Percentiles rank a stretch among this genome's conserved stretches.
These are phyloP conservation scores for Kodamaea laetipori DNA, from an alignment of 805 yeast genomes.

Conservation along the genomic window DNA sequence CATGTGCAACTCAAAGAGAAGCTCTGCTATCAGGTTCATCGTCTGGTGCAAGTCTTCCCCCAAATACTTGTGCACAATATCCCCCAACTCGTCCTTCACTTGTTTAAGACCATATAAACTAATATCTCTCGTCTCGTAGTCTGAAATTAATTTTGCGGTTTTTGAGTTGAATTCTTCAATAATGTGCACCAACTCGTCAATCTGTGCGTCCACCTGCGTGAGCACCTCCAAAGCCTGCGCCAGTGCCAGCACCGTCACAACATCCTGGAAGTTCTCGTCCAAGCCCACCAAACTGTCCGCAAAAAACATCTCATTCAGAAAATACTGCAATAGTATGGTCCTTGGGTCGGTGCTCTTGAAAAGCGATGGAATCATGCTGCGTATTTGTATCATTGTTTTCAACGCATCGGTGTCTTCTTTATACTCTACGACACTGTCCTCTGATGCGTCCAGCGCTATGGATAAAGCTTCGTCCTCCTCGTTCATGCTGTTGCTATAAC, in stretches of 20 bases:
- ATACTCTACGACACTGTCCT: slow-evolving; percentile 6
- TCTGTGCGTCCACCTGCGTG: slow-evolving; percentile 9
- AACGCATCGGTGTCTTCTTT: background rate
- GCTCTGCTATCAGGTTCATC: slow-evolving; percentile 16
- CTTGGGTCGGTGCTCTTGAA: slow-evolving; percentile 7
- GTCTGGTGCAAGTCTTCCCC: slow-evolving; percentile 15
- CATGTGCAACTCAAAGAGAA: slow-evolving; percentile 17
- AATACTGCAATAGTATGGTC: slow-evolving; percentile 13
- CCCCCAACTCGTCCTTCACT: slow-evolving; percentile 11
- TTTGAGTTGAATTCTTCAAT: slow-evolving; percentile 14
- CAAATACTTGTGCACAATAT: slow-evolving; percentile 13
- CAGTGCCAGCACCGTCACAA: slow-evolving; percentile 12
- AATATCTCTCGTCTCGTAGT: slow-evolving; percentile 8
- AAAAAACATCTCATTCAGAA: slow-evolving; percentile 19
- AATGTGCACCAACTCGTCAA: slow-evolving; percentile 8
- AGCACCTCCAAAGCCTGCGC: slow-evolving; percentile 11
- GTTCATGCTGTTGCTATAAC: slow-evolving; percentile 11
- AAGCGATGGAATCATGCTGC: slow-evolving; percentile 9
- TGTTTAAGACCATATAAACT: slow-evolving; percentile 9
- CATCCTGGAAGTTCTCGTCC: slow-evolving; percentile 13
- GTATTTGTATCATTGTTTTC: slow-evolving; percentile 5
- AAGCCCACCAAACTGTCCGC: slow-evolving; percentile 17
- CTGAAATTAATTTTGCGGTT: slow-evolving; percentile 6
- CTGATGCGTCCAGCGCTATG: slow-evolving; percentile 8
- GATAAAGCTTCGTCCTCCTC: slow-evolving; percentile 16